Percentiles rank a stretch among this genome's conserved stretches.
These are phyloP conservation scores for Umbelopsis vinacea DNA, from an alignment of 192 early-diverging fungal species.

Conservation along the genomic window DNA sequence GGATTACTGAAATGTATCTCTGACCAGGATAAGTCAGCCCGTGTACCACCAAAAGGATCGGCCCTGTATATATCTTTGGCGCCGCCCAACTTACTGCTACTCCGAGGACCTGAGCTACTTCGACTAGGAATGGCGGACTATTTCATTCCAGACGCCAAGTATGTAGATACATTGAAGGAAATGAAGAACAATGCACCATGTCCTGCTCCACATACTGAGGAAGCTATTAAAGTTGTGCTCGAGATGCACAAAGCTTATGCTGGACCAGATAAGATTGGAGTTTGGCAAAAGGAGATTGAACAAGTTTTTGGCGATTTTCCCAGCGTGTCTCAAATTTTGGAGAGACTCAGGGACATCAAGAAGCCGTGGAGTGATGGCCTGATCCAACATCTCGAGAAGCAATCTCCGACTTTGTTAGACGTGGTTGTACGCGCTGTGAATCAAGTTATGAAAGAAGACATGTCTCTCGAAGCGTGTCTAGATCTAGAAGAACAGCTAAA, in stretches of 20 bases:
- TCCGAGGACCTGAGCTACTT: constrained; percentile 52
- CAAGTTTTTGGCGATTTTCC: constrained; percentile 44
- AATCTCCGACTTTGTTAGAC: constrained; percentile 3
- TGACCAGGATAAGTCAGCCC: constrained; percentile 16
- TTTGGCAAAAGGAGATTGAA: constrained; percentile 51
- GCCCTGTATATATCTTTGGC: constrained; percentile 48
- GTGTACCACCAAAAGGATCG: constrained; percentile 36
- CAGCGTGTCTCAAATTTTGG: constrained; percentile 27
- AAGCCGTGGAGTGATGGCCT: constrained; percentile 50
- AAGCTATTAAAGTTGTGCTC: constrained; percentile 48
- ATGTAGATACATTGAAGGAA: constrained; percentile 43
- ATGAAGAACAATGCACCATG: constrained; percentile 48
- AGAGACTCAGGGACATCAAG: constrained; percentile 37
- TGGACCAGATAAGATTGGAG: constrained; percentile 52
- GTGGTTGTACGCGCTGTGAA: constrained; percentile 22
- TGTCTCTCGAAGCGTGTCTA: neutral
- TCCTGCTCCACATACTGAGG: constrained; percentile 46
- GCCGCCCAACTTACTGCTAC: constrained; percentile 35
- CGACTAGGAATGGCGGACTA: constrained; percentile 50
- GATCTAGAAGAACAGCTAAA: constrained; percentile 24
- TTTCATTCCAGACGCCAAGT: constrained; percentile 49
- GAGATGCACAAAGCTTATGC: constrained; percentile 49
- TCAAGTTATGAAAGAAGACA: neutral
- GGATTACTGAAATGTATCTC: constrained; percentile 3
- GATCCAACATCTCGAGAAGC: constrained; percentile 35